These are phyloP conservation scores for Zea luxurians DNA, from an alignment of 176 grass and related monocot species.

Conservation along the genomic window DNA sequence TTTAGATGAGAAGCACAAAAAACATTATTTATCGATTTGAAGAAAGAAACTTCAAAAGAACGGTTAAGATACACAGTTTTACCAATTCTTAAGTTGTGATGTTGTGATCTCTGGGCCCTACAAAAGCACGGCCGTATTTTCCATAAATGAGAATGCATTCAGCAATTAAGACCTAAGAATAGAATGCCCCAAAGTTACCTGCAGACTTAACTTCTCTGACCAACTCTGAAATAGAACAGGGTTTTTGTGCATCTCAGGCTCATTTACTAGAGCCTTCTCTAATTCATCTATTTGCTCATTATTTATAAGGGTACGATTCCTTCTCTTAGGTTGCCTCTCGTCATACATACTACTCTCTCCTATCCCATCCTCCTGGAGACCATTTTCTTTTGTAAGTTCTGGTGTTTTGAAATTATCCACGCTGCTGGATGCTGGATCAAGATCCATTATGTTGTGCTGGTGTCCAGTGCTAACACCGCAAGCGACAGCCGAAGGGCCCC, in stretches of 20 bases:
- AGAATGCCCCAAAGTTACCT: no score
- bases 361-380: slow-evolving; percentile 66
- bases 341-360: slow-evolving; percentile 51
- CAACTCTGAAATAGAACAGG: no score
- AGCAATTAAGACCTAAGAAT: no score
- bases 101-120: no score
- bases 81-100: no score
- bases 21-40: background rate
- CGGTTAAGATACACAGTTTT: no score
- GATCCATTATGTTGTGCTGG: slow-evolving; percentile 42
- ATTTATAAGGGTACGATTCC: slow-evolving; percentile 89
- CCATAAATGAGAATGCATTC: no score
- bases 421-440: slow-evolving; percentile 43
- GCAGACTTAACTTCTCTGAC: no score
- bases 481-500: no score
- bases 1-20: background rate
- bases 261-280: slow-evolving; percentile 49
- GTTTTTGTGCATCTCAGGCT: no score
- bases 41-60: background rate
- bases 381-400: slow-evolving; percentile 46
- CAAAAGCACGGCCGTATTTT: no score
- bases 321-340: slow-evolving; percentile 74
- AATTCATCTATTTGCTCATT: slow-evolving; percentile 38
- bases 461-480: background rate
- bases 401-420: slow-evolving; percentile 26